Evolutionary conservation across 768 basidiomycete genomes (phyloP).

Genomic region (Thelephora aurantiotincta): DNA sequence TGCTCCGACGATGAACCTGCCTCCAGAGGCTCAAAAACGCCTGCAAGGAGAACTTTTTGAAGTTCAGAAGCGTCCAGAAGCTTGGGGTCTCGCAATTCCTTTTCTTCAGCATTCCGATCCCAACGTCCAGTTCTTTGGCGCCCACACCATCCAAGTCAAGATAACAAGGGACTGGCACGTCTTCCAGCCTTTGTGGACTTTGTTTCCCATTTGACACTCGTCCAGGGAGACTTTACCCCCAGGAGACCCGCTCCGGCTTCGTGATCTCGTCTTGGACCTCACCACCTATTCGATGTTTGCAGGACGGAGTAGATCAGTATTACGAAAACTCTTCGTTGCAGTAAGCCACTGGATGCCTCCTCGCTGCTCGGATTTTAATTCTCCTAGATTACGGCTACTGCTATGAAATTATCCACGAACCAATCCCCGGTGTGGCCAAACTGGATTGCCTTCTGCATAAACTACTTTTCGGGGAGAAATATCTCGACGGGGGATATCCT

Average conservation of each 20-base stretch:
- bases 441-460: slow-evolving; percentile 59
- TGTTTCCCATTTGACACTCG: not conserved
- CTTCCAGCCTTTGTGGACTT: not conserved
- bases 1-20: slow-evolving; percentile 31
- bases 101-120: slow-evolving; percentile 56
- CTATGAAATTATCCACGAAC: slow-evolving; percentile 52
- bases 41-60: slow-evolving; percentile 65
- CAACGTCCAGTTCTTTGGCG: slow-evolving; percentile 90
- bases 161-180: slow-evolving; percentile 82
- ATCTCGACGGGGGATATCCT: slow-evolving; percentile 46
- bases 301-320: slow-evolving; percentile 51
- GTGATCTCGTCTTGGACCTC: slow-evolving; percentile 55
- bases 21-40: slow-evolving; percentile 44
- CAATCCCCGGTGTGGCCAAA: slow-evolving; percentile 53
- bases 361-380: slow-evolving; percentile 1
- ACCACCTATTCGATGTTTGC: slow-evolving; percentile 50
- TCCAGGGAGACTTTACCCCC: slow-evolving; percentile 62
- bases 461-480: slow-evolving; percentile 44
- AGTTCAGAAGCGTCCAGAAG: slow-evolving; percentile 61
- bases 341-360: slow-evolving; percentile 28
- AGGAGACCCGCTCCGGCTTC: slow-evolving; percentile 41
- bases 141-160: slow-evolving; percentile 89
- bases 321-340: slow-evolving; percentile 80
- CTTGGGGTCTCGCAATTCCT: slow-evolving; percentile 76
- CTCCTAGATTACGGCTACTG: slow-evolving; percentile 47